Base-by-base conservation (phyloP, 441 rosid species). In the Adansonia madagascariensis region DNA sequence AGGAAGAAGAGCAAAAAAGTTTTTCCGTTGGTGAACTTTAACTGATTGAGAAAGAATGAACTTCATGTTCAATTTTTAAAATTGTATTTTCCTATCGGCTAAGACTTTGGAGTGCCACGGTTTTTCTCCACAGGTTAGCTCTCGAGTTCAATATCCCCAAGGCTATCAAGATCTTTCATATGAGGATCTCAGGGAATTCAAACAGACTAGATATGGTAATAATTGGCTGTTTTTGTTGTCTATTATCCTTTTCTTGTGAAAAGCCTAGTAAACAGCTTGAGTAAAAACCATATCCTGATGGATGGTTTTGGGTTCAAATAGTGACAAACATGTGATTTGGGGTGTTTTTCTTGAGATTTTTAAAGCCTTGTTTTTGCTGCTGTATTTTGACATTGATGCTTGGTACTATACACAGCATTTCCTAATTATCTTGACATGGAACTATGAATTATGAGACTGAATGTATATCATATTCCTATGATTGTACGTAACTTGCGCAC, bases 141-240 rank as follows among this genome's bases (percentile, higher is more conserved):
- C 87, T 82, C 92, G 97, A 78, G 99, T 97, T 83, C 97, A 94
- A 75, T 97, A 93, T 83, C 93, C 98, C 39, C 86, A 87, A 82
- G 98, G 92, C 82, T 84, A 94, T 86, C 97, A 93, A 86, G 86
- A 84, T 81, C 98, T 97, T 81, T 91, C 98, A 76, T 86, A 82
- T 64, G 98, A 97, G 85, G 99, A 97, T 87, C 99, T 94, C 80
- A 94, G 89, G 86, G 99, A 97, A 77, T 94, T 97, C 81, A 94
- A 94, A 87, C 97, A 94, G 75, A 92, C 97, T 64, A 92, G 99
- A 97, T 94, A 93, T 87, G 99, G 98, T 97, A 93, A 90, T 83
- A 66, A 74, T 74, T 46, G 20, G 20, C 64, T 60, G 8, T 69
- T 71, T 77, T 68, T 66, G 46, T 59, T 49, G 59, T 49, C 31